Evolutionary conservation across 345 rosid species (phyloP), one percentile per base, ranked within the genome.

Genomic region (Durio zibethinus): DNA sequence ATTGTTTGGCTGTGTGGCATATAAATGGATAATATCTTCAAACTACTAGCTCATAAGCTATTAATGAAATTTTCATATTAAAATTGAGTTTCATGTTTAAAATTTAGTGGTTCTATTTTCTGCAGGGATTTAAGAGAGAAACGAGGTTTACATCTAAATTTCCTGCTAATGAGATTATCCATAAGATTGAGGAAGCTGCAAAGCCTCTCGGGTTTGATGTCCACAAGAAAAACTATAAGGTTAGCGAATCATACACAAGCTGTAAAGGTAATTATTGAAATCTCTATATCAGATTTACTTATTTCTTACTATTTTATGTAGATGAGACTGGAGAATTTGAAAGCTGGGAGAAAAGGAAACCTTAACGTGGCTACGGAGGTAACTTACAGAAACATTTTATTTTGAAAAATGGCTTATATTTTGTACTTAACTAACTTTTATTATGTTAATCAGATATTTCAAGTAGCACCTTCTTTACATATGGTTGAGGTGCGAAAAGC

Each of bases 401-500:
- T 52, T 38, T 50, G 16, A 16, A 50, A 33, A 11, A 16, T 33
- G 31, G 40, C 29, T 52, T 52, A 6, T 23, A 33, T 33, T 33
- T 52, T 10, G 15, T 5, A 52, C 47, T 20, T 72, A 72, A 1
- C 7, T 4, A 71, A 15, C 29, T 29, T 48, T 71, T 76, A 18
- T 52, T 62, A 31, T 64, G 54, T 82, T 67, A 40, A 74, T 66
- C 83, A 96, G 98, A 81, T 96, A 72, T 93, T 96, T 80, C 97
- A 96, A 96, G 92, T 96, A 81, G 90, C 99, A 23, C 98, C 99
- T 69, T 93, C 94, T 38, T 86, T 96, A 64, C 97, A 96, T 81
- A 90, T 93, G 98, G 97, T 96, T 40, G 97, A 96, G 84, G 88
- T 96, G 47, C 90, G 97, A 14, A 96, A 96, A 81, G 91, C 98